Evolutionary conservation across 225 moss, liverwort and hornwort species (phyloP).

Genomic region (Climacium dendroides): DNA sequence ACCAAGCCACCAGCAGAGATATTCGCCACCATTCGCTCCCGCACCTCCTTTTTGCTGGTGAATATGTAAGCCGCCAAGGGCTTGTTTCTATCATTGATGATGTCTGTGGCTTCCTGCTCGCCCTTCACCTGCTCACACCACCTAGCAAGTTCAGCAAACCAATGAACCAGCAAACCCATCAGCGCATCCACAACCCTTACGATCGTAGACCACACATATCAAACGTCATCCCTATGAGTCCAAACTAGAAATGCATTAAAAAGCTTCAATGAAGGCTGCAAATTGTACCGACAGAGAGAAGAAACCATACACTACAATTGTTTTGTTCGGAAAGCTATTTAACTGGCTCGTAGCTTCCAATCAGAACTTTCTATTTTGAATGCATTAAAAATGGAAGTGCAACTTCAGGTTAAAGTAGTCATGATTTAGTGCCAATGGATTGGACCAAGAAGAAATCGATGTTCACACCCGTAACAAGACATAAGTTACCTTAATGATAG

Average conservation of each 20-base stretch:
- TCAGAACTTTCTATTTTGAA: neutral
- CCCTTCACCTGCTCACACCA: conserved; percentile 48
- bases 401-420: neutral
- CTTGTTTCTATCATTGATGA: conserved; percentile 53
- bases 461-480: neutral
- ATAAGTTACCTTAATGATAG: conserved; percentile 24
- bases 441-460: neutral
- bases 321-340: neutral
- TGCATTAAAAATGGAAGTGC: neutral
- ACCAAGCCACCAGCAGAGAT: conserved; percentile 72
- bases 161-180: neutral
- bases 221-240: neutral
- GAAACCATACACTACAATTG: neutral
- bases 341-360: neutral
- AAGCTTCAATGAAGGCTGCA: neutral
- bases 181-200: neutral
- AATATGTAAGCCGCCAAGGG: conserved; percentile 70
- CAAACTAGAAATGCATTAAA: neutral
- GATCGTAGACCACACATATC: neutral
- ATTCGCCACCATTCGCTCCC: conserved; percentile 40
- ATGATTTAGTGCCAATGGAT: neutral
- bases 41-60: conserved; percentile 36
- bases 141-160: neutral
- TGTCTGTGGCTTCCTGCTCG: conserved; percentile 43
- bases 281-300: neutral